Evolutionary conservation across 2,329 filamentous ascomycete genomes (phyloP).

Genomic region (Colletotrichum tofieldiae): DNA sequence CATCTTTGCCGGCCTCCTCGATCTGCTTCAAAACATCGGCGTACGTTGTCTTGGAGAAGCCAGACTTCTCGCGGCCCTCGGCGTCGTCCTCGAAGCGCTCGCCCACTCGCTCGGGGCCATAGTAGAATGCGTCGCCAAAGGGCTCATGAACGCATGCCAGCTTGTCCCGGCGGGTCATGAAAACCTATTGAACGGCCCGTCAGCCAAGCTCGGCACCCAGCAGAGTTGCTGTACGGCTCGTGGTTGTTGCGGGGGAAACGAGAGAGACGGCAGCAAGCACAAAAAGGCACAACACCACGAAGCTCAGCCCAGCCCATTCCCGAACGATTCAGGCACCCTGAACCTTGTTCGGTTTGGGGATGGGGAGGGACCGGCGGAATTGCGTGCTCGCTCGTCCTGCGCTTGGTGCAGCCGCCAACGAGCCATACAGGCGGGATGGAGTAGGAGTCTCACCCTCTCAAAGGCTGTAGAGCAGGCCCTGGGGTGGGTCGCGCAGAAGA

Average conservation of each 20-base stretch:
- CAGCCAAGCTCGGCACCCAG: slow-evolving; percentile 20
- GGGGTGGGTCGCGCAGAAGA: slow-evolving; percentile 95
- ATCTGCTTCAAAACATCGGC: slow-evolving; percentile 84
- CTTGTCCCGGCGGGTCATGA: slow-evolving; percentile 91
- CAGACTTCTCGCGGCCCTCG: slow-evolving; percentile 69
- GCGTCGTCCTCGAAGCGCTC: slow-evolving; percentile 82
- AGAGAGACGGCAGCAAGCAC: not conserved
- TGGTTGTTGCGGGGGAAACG: not conserved
- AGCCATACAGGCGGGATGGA: slow-evolving; percentile 30
- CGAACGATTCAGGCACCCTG: slow-evolving; percentile 37
- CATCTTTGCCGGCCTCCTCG: slow-evolving; percentile 80
- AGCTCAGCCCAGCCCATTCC: not conserved
- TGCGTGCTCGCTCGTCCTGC: slow-evolving; percentile 21
- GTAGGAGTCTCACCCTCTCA: slow-evolving; percentile 79
- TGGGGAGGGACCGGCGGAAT: slow-evolving; percentile 17
- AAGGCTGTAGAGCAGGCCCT: slow-evolving; percentile 97
- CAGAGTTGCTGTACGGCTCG: not conserved
- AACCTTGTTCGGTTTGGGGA: slow-evolving; percentile 33
- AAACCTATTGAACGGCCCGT: slow-evolving; percentile 73
- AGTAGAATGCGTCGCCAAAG: slow-evolving; percentile 97
- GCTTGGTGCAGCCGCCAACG: slow-evolving; percentile 5
- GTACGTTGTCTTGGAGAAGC: slow-evolving; percentile 80
- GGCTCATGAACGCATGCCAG: slow-evolving; percentile 93
- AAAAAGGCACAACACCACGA: slow-evolving; percentile 2
- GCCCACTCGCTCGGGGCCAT: slow-evolving; percentile 89